A percentile compares a stretch with the other conserved stretches of the same genome.
Conservation (phyloP, 371 early-diverging fungal genomes). For the Synchytrium microbalum region DNA sequence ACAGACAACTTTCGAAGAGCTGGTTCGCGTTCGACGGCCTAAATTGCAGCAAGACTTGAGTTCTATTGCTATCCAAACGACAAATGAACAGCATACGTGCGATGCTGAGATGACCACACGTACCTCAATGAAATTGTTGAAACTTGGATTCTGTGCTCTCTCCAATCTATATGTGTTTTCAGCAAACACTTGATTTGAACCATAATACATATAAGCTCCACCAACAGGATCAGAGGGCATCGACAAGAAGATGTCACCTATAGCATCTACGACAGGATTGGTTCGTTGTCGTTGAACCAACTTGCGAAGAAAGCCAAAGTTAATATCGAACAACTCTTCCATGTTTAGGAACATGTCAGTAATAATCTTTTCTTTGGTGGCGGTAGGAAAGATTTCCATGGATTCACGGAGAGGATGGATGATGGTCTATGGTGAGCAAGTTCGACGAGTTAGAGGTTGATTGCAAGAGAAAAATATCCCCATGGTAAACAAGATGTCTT, state of each 20-base stretch:
- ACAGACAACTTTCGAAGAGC: slow-evolving; percentile 71
- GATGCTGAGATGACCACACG: no score
- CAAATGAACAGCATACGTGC: slow-evolving; percentile 60
- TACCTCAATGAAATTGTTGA: no score
- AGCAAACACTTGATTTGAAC: slow-evolving; percentile 77
- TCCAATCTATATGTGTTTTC: slow-evolving; percentile 74
- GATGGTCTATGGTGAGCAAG: no score
- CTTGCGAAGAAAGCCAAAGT: slow-evolving; percentile 53
- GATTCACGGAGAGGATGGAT: slow-evolving; percentile 61
- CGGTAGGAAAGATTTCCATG: slow-evolving; percentile 54
- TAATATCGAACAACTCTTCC: slow-evolving; percentile 59
- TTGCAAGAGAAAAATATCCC: slow-evolving; percentile 1
- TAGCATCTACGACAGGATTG: slow-evolving; percentile 57
- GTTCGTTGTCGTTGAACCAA: slow-evolving; percentile 65
- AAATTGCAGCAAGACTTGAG: slow-evolving; percentile 36
- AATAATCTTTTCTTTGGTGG: slow-evolving; percentile 57
- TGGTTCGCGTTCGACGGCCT: slow-evolving; percentile 64
- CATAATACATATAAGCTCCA: slow-evolving; percentile 78
- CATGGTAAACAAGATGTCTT: slow-evolving; percentile 8
- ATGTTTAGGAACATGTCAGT: slow-evolving; percentile 76
- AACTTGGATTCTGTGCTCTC: no score
- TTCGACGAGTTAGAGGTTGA: no score
- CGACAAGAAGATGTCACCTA: slow-evolving; percentile 78
- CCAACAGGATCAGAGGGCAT: slow-evolving; percentile 66
- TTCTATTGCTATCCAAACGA: slow-evolving; percentile 66